A percentile compares a stretch with the other conserved stretches of the same genome.
Conservation (phyloP, 2,329 filamentous ascomycete genomes). For the Aspergillus alliaceus region DNA sequence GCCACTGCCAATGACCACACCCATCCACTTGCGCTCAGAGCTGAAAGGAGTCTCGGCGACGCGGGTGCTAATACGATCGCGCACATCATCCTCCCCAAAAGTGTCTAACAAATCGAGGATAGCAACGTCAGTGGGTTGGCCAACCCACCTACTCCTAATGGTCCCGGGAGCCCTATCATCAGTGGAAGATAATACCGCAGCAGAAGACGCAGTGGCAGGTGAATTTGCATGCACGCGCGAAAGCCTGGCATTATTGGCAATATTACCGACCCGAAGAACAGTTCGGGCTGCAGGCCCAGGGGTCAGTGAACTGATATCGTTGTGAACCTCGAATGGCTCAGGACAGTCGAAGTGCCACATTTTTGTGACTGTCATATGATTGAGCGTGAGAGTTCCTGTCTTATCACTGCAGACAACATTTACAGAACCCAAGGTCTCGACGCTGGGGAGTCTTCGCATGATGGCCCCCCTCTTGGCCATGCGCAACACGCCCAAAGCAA, state of each 20-base stretch:
- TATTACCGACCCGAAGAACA: constrained; percentile 88
- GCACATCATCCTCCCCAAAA: constrained; percentile 87
- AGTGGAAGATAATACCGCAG: constrained; percentile 83
- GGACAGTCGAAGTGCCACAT: constrained; percentile 87
- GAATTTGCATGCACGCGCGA: constrained; percentile 70
- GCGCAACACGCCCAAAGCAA: constrained; percentile 89
- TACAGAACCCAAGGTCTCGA: constrained; percentile 96
- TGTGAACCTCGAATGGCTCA: constrained; percentile 57
- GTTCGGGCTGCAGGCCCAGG: constrained; percentile 74
- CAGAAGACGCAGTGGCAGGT: constrained; percentile 67
- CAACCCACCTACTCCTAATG: constrained; percentile 85
- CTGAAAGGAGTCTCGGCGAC: constrained; percentile 90
- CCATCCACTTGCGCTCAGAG: constrained; percentile 99
- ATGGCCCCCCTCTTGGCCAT: constrained; percentile 97
- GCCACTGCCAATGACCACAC: constrained; percentile 72
- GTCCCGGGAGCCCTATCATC: constrained; percentile 61
- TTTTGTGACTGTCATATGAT: constrained; percentile 96
- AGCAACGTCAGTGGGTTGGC: constrained; percentile 96
- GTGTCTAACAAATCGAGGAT: constrained; percentile 89
- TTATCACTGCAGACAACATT: constrained; percentile 99
- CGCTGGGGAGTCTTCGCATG: constrained; percentile 91
- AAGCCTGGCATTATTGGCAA: constrained; percentile 90
- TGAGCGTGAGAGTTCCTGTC: constrained; percentile 92
- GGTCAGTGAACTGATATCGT: constrained; percentile 52
- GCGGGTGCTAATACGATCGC: constrained; percentile 79